Evolutionary conservation across 768 basidiomycete species (phyloP), one percentile per base, ranked within the genome.

Genomic region (Termitomyces sp.): DNA sequence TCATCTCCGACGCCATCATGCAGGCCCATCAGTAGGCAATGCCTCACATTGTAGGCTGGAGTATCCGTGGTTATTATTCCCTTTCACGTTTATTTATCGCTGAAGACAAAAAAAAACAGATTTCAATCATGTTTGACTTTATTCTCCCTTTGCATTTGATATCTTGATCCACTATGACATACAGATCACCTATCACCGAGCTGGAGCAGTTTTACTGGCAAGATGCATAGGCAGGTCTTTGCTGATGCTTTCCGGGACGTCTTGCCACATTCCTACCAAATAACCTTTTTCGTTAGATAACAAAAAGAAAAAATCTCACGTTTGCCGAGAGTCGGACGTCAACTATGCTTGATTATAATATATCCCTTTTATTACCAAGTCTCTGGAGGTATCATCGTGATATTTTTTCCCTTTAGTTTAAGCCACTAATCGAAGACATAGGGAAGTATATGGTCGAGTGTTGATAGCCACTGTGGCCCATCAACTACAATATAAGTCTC

Each of bases 1-100:
- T 92, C 76, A 95, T 96, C 66, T 90, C 92, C 56, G 94, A 96
- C 68, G 91, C 92, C 52, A 89, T 97, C 65, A 91, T 94, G 90
- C 89, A 89, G 75, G 92, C 92, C 60, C 92, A 94, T 68, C 87
- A 88, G 75, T 91, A 80, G 68, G 53, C 45, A 59, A 64, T 47
- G 53, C 54, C 52, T 38, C 11, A n/a, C 25, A n/a, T 38, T 44
- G 42, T 34, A 52, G 55, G 60, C 47, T 49, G 54, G 54, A 45
- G 60, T 44, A 56, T 49, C 55, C 49, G 52, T 62, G 63, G 71
- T 73, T 75, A 67, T 74, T 74, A 56, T 67, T 29, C 23, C 34
- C 17, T 53, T 19, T 59, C 27, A 14, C 34, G 63, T 66, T 59
- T 63, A 57, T 51, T 66, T 68, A 69, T 70, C 52, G 57, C 59